A percentile compares a stretch with the other conserved stretches of the same genome.
phyloP scores from a whole-genome alignment of 371 early-diverging fungal genomes.

The Mucor racemosus region DNA sequence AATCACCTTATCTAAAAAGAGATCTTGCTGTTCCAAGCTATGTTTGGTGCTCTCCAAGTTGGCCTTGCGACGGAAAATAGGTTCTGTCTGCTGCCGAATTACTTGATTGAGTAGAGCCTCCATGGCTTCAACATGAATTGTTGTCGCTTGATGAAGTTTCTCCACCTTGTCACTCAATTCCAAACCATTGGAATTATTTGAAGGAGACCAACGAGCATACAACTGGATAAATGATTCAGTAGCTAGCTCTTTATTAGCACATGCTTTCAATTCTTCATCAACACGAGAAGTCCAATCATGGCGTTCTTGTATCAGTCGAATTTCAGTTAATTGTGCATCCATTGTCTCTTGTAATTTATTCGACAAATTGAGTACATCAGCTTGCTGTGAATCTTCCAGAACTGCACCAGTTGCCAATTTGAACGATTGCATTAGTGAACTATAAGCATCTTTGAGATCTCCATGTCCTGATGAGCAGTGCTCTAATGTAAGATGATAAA shows the following conservation, averaged over 20 bases:
- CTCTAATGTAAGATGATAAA: neutral
- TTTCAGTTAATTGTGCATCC: conserved; percentile 16
- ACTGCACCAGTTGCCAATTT: neutral
- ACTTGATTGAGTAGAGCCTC: neutral
- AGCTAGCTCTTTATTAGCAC: conserved; percentile 20
- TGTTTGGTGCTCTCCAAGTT: conserved; percentile 4
- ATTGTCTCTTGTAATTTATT: conserved; percentile 21
- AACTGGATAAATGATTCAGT: conserved; percentile 26
- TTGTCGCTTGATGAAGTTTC: neutral
- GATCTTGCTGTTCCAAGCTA: conserved; percentile 14
- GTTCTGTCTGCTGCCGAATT: conserved; percentile 11
- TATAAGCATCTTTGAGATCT: neutral
- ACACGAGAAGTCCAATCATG: conserved; percentile 27
- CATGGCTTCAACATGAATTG: neutral
- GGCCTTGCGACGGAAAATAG: conserved; percentile 7
- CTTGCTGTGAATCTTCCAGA: conserved; percentile 3
- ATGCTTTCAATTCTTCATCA: conserved; percentile 13
- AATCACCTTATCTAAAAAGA: conserved; percentile 17
- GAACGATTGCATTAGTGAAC: neutral
- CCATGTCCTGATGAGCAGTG: neutral
- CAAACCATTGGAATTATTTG: neutral
- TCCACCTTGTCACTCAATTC: neutral
- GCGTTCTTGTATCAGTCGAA: conserved; percentile 17
- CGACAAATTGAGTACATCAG: conserved; percentile 1
- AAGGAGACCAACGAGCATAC: conserved; percentile 29